A percentile compares a stretch with the other conserved stretches of the same genome.
These are phyloP conservation scores for Calonectria montana DNA, from an alignment of 2,329 filamentous ascomycete species.

Conservation along the genomic window DNA sequence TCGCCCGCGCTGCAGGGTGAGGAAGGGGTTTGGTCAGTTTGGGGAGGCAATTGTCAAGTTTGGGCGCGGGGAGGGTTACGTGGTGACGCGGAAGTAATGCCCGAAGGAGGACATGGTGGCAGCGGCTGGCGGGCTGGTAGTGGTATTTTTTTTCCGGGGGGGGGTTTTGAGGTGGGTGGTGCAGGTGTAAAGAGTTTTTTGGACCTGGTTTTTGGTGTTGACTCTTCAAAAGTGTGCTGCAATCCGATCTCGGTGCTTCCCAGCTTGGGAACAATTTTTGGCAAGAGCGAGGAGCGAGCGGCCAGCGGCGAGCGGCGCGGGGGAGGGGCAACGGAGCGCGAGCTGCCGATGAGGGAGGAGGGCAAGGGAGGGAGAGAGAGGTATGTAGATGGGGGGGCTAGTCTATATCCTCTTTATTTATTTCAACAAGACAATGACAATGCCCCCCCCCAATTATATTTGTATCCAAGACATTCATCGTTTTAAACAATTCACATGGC, in stretches of 20 bases:
- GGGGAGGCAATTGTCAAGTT: not conserved
- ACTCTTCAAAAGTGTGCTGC: constrained; percentile 20
- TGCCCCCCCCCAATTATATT: no score
- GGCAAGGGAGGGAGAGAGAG: not conserved
- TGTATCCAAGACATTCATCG: no score
- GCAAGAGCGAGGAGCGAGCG: not conserved
- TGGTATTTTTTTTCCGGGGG: no score
- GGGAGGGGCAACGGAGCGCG: constrained; percentile 27
- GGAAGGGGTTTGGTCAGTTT: not conserved
- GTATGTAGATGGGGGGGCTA: no score
- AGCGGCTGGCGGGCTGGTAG: constrained; percentile 26
- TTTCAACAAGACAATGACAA: no score
- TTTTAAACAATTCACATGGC: not conserved
- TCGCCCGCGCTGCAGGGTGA: constrained; percentile 55
- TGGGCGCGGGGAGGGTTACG: constrained; percentile 61
- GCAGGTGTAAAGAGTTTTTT: not conserved
- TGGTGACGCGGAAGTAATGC: constrained; percentile 67
- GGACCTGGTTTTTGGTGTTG: constrained; percentile 17
- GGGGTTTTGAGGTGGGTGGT: constrained; percentile 6
- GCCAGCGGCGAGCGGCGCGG: constrained; percentile 1
- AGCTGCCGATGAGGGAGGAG: not conserved
- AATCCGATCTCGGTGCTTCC: constrained; percentile 28
- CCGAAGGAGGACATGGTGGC: constrained; percentile 87
- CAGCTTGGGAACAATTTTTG: constrained; percentile 11
- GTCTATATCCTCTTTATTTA: no score